Evolutionary conservation across 768 basidiomycete species (phyloP).

Genomic region (Mrakia blollopis): DNA sequence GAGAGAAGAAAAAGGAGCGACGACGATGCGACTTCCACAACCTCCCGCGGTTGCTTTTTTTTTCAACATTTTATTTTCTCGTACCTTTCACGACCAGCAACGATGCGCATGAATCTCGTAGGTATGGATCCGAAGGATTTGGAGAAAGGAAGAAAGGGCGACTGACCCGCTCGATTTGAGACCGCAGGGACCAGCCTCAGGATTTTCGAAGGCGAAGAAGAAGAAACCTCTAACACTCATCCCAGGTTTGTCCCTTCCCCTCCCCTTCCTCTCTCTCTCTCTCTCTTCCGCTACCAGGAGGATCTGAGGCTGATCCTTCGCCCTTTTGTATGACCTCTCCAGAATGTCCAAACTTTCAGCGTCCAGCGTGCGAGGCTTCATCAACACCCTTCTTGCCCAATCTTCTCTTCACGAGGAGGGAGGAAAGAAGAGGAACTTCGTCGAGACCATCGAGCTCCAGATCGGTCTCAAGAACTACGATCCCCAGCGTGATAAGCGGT

Average conservation of each 20-base stretch:
- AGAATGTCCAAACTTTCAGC: slow-evolving; percentile 74
- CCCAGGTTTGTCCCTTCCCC: background rate
- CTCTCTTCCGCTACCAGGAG: background rate
- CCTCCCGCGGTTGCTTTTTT: too few species aligned
- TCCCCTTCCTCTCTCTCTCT: background rate
- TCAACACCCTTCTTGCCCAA: slow-evolving; percentile 80
- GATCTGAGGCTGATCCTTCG: background rate
- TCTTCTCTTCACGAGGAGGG: slow-evolving; percentile 61
- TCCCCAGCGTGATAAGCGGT: slow-evolving; percentile 97
- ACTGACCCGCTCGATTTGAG: too few species aligned
- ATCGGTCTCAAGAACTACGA: slow-evolving; percentile 99
- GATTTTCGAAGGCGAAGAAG: too few species aligned
- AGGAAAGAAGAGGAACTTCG: slow-evolving; percentile 75
- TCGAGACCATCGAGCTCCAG: slow-evolving; percentile 93
- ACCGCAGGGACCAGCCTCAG: too few species aligned
- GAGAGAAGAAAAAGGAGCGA: too few species aligned
- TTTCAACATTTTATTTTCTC: too few species aligned
- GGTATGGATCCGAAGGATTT: too few species aligned
- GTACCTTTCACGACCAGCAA: too few species aligned
- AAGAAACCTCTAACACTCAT: background rate
- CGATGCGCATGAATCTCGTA: too few species aligned
- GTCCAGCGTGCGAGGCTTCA: slow-evolving; percentile 98
- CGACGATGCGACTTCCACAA: too few species aligned
- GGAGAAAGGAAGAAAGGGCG: too few species aligned
- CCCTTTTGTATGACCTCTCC: background rate